Base-by-base conservation (phyloP, 495 filamentous ascomycete species). In the Neurospora intermedia region DNA sequence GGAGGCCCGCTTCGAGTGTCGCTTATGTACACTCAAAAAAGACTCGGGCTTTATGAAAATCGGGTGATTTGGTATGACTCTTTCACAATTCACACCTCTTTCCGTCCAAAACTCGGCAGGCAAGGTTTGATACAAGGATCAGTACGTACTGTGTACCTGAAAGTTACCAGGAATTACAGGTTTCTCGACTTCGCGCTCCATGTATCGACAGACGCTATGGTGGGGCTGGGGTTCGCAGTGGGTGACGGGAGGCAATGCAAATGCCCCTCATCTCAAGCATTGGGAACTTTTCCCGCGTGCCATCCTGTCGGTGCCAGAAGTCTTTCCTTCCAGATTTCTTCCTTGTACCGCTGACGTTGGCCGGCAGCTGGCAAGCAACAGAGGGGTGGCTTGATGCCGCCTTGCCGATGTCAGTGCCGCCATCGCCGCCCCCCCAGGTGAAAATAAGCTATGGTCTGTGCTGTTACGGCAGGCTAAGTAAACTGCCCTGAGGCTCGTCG, bases 371-470 rank as follows among this genome's bases (percentile, higher is more conserved):
- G 46, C 46, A n/a, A 54, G 46, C 46, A 54, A 54, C 20, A 54
- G 46, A 54, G 20, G 46, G 46, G 46, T 54, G 23, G 46, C 46
- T 6, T 54, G 46, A 54, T 38, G 35, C 35, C 35, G 35, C 4
- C 35, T 54, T 54, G 46, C 46, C 23, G 46, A 54, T 54, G 23
- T 18, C 48, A 27, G 7, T 31, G 48, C 48, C 11, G 23, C 48
- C 31, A 8, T 62, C 23, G 23, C 11, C 23, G 23, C 11, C 23
- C 23, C 5, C 13, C 23, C 48, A 40, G 69, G 13, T 35, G 42
- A 69, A 71, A 77, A 76, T 78, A 79, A 79, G 78, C 35, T 73
- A 54, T 81, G 78, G 79, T 79, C 79, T 73, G 75, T 80, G 79
- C 79, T 62, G 54, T 35, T 18, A 62, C 27, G 54, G 54, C 54